Percentiles rank a stretch among this genome's conserved stretches.
phyloP scores from a whole-genome alignment of 1,284 basidiomycete genomes.

The Rhodofomes roseus region DNA sequence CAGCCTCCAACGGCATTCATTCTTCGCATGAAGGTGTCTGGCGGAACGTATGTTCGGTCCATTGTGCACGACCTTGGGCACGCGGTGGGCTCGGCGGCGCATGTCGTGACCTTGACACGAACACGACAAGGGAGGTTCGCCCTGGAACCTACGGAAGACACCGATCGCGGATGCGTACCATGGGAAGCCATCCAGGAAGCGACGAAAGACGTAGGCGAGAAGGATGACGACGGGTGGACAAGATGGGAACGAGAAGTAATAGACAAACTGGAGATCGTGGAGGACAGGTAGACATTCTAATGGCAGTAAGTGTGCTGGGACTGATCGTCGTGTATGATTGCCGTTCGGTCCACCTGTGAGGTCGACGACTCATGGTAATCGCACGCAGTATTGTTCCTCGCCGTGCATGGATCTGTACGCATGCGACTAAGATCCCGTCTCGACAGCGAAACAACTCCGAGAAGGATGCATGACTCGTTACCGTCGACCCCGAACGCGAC shows the following conservation, averaged over 20 bases:
- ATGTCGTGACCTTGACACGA: slow-evolving; percentile 86
- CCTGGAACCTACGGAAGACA: slow-evolving; percentile 43
- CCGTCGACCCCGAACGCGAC: too few relatives aligned
- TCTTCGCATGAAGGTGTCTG: slow-evolving; percentile 87
- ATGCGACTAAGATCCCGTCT: too few relatives aligned
- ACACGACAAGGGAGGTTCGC: slow-evolving; percentile 82
- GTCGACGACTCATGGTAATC: too few relatives aligned
- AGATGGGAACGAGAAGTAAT: slow-evolving; percentile 74
- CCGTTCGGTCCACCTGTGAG: too few relatives aligned
- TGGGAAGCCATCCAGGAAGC: slow-evolving; percentile 80
- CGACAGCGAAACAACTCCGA: too few relatives aligned
- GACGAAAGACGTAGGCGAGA: slow-evolving; percentile 45
- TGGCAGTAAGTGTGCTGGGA: not conserved
- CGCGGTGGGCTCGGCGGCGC: slow-evolving; percentile 80
- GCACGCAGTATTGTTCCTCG: too few relatives aligned
- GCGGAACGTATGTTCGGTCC: slow-evolving; percentile 95
- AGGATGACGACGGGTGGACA: slow-evolving; percentile 60
- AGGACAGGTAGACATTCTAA: slow-evolving; percentile 19
- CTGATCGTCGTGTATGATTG: not conserved
- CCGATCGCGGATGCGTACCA: slow-evolving; percentile 56
- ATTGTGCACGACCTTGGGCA: slow-evolving; percentile 89
- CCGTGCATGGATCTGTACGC: too few relatives aligned
- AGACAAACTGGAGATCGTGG: slow-evolving; percentile 54
- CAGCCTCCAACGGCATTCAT: slow-evolving; percentile 78
- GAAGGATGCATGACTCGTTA: too few relatives aligned